These are phyloP conservation scores for Tetrahymena malaccensis DNA, from an alignment of 73 alveolate species.

Conservation along the genomic window DNA sequence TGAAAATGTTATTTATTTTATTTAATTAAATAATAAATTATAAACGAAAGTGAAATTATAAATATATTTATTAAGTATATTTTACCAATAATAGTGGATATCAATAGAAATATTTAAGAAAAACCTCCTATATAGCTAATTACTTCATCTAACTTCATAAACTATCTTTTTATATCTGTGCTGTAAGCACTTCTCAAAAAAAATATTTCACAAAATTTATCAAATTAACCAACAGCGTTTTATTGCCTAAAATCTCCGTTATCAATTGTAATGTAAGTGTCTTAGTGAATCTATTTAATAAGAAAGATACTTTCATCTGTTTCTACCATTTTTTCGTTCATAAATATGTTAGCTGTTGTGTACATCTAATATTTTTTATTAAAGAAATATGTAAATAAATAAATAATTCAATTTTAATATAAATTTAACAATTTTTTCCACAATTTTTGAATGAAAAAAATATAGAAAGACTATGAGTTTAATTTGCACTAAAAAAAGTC, in stretches of 20 bases:
- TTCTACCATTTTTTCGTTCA: background rate
- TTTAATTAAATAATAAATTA: no score
- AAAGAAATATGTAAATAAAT: background rate
- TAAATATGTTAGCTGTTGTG: background rate
- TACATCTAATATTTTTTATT: background rate
- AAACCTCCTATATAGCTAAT: background rate
- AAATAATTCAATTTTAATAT: no score
- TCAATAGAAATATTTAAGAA: background rate
- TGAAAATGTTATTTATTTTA: no score
- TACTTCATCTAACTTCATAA: background rate
- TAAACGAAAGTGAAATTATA: no score
- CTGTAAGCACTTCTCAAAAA: background rate
- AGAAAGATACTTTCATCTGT: background rate
- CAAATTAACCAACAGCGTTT: background rate
- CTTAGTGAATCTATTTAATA: background rate
- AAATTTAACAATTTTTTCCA: background rate
- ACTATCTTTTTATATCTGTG: background rate
- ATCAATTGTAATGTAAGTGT: background rate
- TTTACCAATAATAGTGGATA: background rate
- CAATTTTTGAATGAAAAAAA: no score
- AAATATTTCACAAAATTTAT: background rate
- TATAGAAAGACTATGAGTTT: background rate
- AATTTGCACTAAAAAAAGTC: background rate
- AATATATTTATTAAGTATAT: no score
- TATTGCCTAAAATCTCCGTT: background rate